Evolutionary conservation across 768 basidiomycete species (phyloP).

Genomic region (Paxillus rubicundulus): DNA sequence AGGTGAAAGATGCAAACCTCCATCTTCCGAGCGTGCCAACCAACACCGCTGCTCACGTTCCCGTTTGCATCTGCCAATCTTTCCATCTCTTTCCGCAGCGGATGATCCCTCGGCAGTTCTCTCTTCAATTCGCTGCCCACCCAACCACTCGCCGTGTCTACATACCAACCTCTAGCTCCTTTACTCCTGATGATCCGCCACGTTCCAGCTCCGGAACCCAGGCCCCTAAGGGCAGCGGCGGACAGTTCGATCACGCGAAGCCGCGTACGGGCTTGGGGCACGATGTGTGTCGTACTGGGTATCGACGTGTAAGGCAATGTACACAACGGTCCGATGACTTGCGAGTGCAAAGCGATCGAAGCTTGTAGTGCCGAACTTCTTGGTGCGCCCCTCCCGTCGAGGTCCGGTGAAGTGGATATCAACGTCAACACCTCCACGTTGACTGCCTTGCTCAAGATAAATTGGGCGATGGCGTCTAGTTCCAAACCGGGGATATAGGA

Average conservation of each 20-base stretch:
- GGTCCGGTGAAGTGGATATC: conserved; percentile 69
- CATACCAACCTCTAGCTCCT: conserved; percentile 94
- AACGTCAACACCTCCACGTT: conserved; percentile 87
- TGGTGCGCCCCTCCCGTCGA: conserved; percentile 41
- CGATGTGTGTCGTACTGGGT: conserved; percentile 32
- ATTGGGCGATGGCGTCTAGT: conserved; percentile 61
- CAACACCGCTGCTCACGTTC: conserved; percentile 86
- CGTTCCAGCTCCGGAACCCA: conserved; percentile 76
- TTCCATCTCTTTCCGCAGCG: conserved; percentile 68
- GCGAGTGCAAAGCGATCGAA: conserved; percentile 71
- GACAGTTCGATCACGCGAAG: conserved; percentile 90
- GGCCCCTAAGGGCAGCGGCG: conserved; percentile 60
- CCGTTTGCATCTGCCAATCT: conserved; percentile 77
- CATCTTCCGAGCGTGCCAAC: conserved; percentile 97
- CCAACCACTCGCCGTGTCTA: conserved; percentile 87
- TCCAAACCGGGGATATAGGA: conserved; percentile 78
- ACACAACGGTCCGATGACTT: conserved; percentile 78
- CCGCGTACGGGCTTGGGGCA: conserved; percentile 51
- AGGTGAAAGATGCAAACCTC: conserved; percentile 59
- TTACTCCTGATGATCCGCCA: conserved; percentile 93
- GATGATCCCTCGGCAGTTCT: conserved; percentile 58
- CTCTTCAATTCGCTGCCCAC: conserved; percentile 51
- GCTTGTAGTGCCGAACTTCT: conserved; percentile 60
- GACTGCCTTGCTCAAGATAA: conserved; percentile 64
- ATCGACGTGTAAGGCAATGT: conserved; percentile 74